Base-by-base conservation (phyloP, 257 asterid genomes). In the Scutellaria minor region DNA sequence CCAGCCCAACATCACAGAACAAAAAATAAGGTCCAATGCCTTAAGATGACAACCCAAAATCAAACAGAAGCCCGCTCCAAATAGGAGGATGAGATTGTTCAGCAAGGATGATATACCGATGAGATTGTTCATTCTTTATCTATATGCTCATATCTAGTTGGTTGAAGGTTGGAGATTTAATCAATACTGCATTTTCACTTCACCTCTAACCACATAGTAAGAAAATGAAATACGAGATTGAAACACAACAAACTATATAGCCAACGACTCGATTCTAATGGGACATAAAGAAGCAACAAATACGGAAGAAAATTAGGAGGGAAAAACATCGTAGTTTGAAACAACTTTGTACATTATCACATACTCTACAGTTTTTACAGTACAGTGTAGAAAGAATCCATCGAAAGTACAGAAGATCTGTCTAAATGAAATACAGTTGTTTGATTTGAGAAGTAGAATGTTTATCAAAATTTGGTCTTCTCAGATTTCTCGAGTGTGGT, bases 381-480 rank as follows among this genome's bases (percentile, higher is more conserved):
- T 5, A 44, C 12, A 9, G 5, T 44, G 37, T n/a, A 46, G 18
- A 40, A 70, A 67, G 24, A 60, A 59, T 12, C 20, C 63, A 70
- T 35, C 48, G 37, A 35, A 40, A 22, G 46, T 20, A 14, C 44
- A 44, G 22, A 58, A 57, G 27, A 55, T 47, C 24, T 8, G 70
- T 18, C 57, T 50, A 44, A 46, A 58, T 44, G 46, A 65, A 41
- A 70, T 70, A 68, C 52, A 64, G 20, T 73, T 50, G 48, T 66
- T 24, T 20, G 24, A 46, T 31, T 39, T 55, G n/a, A 41, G 14
- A 35, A 54, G 52, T 40, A 48, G 1, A 46, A 41, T 42, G 56
- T 20, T 18, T 35, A 59, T 67, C 75, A n/a, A 72, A 60, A 59
- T 60, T 39, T 69, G 62, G 39, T 22, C 75, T 71, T 58, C 67